Base-by-base conservation (phyloP, 208 protist species). In the Acanthamoeba sp. region DNA sequence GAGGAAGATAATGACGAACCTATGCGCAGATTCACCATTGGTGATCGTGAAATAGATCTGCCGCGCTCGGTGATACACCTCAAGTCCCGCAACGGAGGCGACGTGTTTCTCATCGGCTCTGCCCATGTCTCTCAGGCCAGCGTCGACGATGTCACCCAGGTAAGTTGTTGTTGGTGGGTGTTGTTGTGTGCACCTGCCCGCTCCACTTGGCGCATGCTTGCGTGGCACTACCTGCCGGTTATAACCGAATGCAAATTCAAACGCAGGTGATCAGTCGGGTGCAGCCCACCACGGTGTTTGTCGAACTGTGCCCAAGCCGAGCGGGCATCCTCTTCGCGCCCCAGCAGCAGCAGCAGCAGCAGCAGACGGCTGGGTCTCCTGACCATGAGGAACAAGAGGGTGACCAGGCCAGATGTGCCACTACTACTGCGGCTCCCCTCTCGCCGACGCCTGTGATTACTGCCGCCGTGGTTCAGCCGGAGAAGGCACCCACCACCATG, bases 51-150 rank as follows among this genome's bases (percentile, higher is more conserved):
- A 20, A 45, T 88, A 4, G 50, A 52, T 2, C 27, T 88, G n/a
- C 80, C 80, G 2, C 32, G 45, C 2, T 64, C 48, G 2, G 80
- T 88, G 32, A 59, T 52, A 10, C 50, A 62, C 42, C 80, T 88
- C 42, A 88, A 52, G n/a, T 88, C 80, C 0, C 42, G 80, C 1
- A 52, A 62, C 80, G 80, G 80, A 14, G 80, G 80, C 22, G 48
- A 62, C 32, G 80, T 88, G 29, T 88, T 88, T 20, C 80, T 88
- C 32, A 62, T 88, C n/a, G 80, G 80, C 27, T 64, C 80, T 9
- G 80, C 80, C 14, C 80, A 88, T 45, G 80, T 88, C 80, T 88
- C 80, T 27, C 50, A 52, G n/a, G 50, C 42, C 27, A 88, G 80
- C 29, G 80, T 88, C 6, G 48, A 88, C 27, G 45, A 88, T 10